Conservation (phyloP, 1,284 basidiomycete genomes). For the Melampsora abietis-canadensis region DNA sequence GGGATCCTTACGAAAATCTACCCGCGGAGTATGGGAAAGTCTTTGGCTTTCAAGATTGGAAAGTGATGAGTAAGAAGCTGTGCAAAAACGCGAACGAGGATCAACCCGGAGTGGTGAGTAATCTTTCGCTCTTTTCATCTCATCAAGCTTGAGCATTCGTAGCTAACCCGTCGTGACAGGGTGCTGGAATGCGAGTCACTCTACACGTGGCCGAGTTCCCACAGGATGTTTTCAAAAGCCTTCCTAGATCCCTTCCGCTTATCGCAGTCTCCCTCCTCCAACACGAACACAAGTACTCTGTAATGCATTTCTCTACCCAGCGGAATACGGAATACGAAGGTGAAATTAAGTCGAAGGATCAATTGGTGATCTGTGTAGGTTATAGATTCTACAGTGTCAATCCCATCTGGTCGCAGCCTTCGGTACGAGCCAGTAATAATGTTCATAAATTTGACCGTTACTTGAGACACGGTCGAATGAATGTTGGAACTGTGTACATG, state of each 20-base stretch:
- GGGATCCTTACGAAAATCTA: slow-evolving; percentile 96
- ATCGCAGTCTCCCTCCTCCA: slow-evolving; percentile 79
- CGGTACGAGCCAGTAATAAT: slow-evolving; percentile 86
- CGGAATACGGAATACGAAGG: slow-evolving; percentile 91
- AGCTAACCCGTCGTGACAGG: background rate
- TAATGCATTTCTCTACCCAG: slow-evolving; percentile 87
- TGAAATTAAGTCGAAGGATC: slow-evolving; percentile 89
- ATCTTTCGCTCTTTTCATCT: background rate
- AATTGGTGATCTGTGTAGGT: slow-evolving; percentile 81
- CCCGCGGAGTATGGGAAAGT: slow-evolving; percentile 90
- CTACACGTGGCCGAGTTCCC: slow-evolving; percentile 33
- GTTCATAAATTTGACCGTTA: slow-evolving; percentile 97
- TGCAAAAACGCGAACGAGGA: slow-evolving; percentile 48
- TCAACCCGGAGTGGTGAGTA: slow-evolving; percentile 28
- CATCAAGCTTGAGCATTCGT: background rate
- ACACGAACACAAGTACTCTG: slow-evolving; percentile 94
- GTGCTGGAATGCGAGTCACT: slow-evolving; percentile 23
- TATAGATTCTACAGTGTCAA: slow-evolving; percentile 77
- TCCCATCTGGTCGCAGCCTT: slow-evolving; percentile 89
- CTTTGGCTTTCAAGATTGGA: slow-evolving; percentile 95
- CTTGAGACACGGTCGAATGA: slow-evolving; percentile 74
- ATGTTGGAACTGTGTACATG: slow-evolving; percentile 80
- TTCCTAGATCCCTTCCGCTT: slow-evolving; percentile 59
- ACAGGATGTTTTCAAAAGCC: slow-evolving; percentile 6
- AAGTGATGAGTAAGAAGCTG: slow-evolving; percentile 74